Conservation (phyloP, 352 stramenopile genomes). For the Pythium pectinolyticum region DNA sequence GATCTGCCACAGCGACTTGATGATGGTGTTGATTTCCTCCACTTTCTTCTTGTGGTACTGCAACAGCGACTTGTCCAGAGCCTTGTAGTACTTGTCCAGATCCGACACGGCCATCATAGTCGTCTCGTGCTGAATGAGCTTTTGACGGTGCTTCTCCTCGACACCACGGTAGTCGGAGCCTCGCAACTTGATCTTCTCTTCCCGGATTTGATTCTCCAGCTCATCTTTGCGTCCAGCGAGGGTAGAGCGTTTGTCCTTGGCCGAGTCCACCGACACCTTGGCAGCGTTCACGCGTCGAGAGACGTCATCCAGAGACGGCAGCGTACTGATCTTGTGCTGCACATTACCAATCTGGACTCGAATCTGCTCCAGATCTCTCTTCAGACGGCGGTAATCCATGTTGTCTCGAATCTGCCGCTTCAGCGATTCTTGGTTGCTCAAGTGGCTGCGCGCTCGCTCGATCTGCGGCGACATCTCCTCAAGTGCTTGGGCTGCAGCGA, state of each 20-base stretch:
- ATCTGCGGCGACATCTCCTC: slow-evolving; percentile 57
- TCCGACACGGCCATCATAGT: slow-evolving; percentile 95
- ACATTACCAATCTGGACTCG: slow-evolving; percentile 36
- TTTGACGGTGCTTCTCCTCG: slow-evolving; percentile 92
- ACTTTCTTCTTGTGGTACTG: slow-evolving; percentile 99
- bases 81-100: slow-evolving; percentile 97
- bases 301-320: slow-evolving; percentile 55
- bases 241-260: slow-evolving; percentile 37
- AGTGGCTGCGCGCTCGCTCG: slow-evolving; percentile 30
- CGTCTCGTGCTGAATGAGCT: slow-evolving; percentile 95
- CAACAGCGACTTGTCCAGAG: slow-evolving; percentile 94
- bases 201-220: slow-evolving; percentile 53
- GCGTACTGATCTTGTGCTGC: slow-evolving; percentile 46
- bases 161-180: slow-evolving; percentile 89
- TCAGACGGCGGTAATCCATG: slow-evolving; percentile 58
- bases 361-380: slow-evolving; percentile 51
- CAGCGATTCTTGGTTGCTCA: slow-evolving; percentile 52
- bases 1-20: slow-evolving; percentile 96
- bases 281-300: slow-evolving; percentile 42
- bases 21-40: slow-evolving; percentile 99
- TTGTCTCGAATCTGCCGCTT: slow-evolving; percentile 83
- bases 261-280: slow-evolving; percentile 30
- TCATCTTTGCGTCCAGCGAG: slow-evolving; percentile 56
- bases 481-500: slow-evolving; percentile 35
- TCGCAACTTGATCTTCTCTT: slow-evolving; percentile 59